Percentiles rank a stretch among this genome's conserved stretches.
Evolutionary conservation across 1,139 yeast genomes (phyloP).

Genomic region (Kurtzmaniella natalensis): DNA sequence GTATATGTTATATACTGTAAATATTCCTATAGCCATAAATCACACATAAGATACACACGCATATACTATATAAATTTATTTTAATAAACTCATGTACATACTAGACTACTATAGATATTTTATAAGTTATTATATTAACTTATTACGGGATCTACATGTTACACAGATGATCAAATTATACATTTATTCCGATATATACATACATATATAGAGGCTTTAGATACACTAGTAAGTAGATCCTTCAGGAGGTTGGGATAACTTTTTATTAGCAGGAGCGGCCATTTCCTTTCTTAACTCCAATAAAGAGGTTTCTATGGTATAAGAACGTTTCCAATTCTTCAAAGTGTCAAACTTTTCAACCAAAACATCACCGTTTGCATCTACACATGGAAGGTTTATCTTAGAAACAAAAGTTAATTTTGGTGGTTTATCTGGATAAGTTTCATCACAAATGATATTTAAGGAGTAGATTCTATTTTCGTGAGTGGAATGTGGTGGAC

Average conservation of each 20-base stretch:
- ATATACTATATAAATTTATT: too few relatives aligned
- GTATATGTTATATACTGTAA: too few relatives aligned
- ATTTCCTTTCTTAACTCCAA: constrained; percentile 79
- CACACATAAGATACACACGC: too few relatives aligned
- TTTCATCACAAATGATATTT: constrained; percentile 73
- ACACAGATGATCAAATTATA: too few relatives aligned
- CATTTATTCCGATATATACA: too few relatives aligned
- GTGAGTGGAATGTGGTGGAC: constrained; percentile 93
- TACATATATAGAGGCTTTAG: too few relatives aligned
- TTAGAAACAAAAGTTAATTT: constrained; percentile 71
- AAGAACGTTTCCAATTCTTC: constrained; percentile 79
- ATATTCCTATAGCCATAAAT: too few relatives aligned
- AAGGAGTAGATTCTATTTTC: constrained; percentile 91
- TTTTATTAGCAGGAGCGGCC: constrained; percentile 82
- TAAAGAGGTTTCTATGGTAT: constrained; percentile 87
- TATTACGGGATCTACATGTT: too few relatives aligned
- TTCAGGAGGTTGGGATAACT: constrained; percentile 86
- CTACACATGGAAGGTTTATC: constrained; percentile 89
- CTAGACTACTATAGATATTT: too few relatives aligned
- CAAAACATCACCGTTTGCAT: constrained; percentile 62
- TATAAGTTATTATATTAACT: too few relatives aligned
- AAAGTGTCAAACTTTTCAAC: constrained; percentile 63
- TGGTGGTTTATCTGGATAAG: constrained; percentile 90
- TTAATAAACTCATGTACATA: too few relatives aligned
- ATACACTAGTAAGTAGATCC: constrained; percentile 63